Base-by-base conservation (phyloP, 352 stramenopile genomes). In the Phytophthora sansomeana region DNA sequence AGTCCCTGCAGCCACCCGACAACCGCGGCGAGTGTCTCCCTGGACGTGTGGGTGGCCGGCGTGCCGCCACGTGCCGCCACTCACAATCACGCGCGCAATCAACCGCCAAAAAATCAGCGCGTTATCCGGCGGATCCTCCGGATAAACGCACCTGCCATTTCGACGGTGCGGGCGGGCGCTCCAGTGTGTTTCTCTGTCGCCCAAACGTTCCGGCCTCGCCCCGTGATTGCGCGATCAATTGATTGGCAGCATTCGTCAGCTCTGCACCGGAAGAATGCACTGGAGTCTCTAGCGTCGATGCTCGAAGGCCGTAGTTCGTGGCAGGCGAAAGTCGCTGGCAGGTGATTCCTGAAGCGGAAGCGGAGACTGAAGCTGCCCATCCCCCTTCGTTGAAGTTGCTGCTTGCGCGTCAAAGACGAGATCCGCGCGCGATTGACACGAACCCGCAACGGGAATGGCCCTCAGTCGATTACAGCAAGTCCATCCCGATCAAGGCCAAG, bases 21-120 rank as follows among this genome's bases (percentile, higher is more conserved):
- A 32, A 56, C 33, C 4, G 43, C 11, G 44, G 26, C 19, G 16
- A 17, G 26, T 54, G 60, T 68, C 50, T 38, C 6, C 26, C 21
- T 42, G 32, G 58, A 55, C 41, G 38, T 49, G 42, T 55, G n/a
- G n/a, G n/a, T n/a, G n/a, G n/a, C n/a, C n/a, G 6, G 29, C 28
- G 29, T 66, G 35, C 6, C 33, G 43, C 2, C 43, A 53, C 28
- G 29, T 39, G 32, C 43, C 52, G 52, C 30, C 52, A 59, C 41
- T 36, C 49, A 24, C 42, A 63, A 69, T 69, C 61, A 29, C 6
- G 28, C 7, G 61, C 53, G 26, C 61, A 63, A 69, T 63, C 61
- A 13, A 24, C 60, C 59, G 49, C 56, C 56, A 60, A 46, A 46
- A 46, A 28, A 28, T 26, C 39, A 46, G 39, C 5, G 8, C n/a